Evolutionary conservation across 129 eudicot species (phyloP), one percentile per base, ranked within the genome.

Genomic region (Cynara cardunculus): DNA sequence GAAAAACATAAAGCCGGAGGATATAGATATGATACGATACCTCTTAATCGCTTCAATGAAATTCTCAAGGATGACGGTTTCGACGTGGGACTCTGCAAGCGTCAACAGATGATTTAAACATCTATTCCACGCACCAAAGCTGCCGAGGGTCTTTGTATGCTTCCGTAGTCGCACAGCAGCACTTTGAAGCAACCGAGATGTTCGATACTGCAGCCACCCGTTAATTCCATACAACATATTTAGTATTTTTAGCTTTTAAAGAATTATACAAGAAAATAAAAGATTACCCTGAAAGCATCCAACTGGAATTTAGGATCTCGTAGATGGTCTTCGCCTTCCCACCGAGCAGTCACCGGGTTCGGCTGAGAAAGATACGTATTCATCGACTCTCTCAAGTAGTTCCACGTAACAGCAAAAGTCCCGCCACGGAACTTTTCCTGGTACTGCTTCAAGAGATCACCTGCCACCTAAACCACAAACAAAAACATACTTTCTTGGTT

Each of bases 81-180:
- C 99, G 78, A 95, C 88, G 84, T 95, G 99, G 37, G 97, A 95
- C 77, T 95, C 99, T 18, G 99, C 99, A 41, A 95, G 99, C 2
- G 97, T 92, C 87, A 95, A 84, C 25, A 95, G 97, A 78, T 95
- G 97, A 90, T 95, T 95, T 66, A 95, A 89, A 75, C 99, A 95
- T 89, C 99, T 86, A 78, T 95, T 95, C 99, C 99, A 95, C 11
- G 97, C 99, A 73, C 99, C 97, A 82, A 95, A 95, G 72, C 97
- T 78, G 19, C 99, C 99, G n/a, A 95, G 99, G 66, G 82, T 92
- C 86, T 92, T 95, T n/a, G 99, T 77, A 76, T 95, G 99, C 89
- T 95, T 95, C 79, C 82, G 86, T 49, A 95, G 89, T 49, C 99
- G 88, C 19, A 88, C 86, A 49, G 96, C 99, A 85, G 81, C 99